These are phyloP conservation scores for Protea cynaroides DNA, from an alignment of 164 flowering plant species.

Conservation along the genomic window DNA sequence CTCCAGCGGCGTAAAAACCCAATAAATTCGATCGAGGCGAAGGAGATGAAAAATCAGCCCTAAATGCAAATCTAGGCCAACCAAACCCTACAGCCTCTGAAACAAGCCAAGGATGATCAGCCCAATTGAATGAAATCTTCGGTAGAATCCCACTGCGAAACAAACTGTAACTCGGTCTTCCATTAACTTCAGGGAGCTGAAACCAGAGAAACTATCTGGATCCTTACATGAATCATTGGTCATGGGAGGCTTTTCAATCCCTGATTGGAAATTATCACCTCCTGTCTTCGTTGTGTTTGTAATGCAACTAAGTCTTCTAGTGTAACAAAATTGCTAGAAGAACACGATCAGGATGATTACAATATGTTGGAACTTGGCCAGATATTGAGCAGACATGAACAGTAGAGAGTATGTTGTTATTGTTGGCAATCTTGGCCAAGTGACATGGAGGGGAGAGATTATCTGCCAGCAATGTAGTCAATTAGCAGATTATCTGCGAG, in stretches of 20 bases:
- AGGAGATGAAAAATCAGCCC: slow-evolving; percentile 28
- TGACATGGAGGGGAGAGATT: too few relatives aligned
- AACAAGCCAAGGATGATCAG: slow-evolving; percentile 65
- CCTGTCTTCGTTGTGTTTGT: neutral
- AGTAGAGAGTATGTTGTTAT: too few relatives aligned
- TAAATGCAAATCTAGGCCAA: slow-evolving; percentile 82
- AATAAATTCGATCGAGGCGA: slow-evolving; percentile 36
- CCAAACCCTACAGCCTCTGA: slow-evolving; percentile 87
- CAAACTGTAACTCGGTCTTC: slow-evolving; percentile 27
- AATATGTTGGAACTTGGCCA: too few relatives aligned
- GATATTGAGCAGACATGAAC: too few relatives aligned
- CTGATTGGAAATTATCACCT: slow-evolving; percentile 30
- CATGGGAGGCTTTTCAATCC: slow-evolving; percentile 43
- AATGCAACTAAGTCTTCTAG: neutral
- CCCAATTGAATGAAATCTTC: slow-evolving; percentile 61
- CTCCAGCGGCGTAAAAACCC: slow-evolving; percentile 44
- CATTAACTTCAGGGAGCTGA: slow-evolving; percentile 27
- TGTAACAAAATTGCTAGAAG: slow-evolving; percentile 19
- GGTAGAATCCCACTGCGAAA: slow-evolving; percentile 33
- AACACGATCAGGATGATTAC: slow-evolving; percentile 15
- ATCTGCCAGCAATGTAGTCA: too few relatives aligned
- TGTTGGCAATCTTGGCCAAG: too few relatives aligned
- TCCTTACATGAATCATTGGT: neutral
- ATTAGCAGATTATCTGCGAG: too few relatives aligned
- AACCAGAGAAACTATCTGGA: slow-evolving; percentile 8